phyloP scores from a whole-genome alignment of 176 grass and related monocot genomes.

The Paspalum notatum region DNA sequence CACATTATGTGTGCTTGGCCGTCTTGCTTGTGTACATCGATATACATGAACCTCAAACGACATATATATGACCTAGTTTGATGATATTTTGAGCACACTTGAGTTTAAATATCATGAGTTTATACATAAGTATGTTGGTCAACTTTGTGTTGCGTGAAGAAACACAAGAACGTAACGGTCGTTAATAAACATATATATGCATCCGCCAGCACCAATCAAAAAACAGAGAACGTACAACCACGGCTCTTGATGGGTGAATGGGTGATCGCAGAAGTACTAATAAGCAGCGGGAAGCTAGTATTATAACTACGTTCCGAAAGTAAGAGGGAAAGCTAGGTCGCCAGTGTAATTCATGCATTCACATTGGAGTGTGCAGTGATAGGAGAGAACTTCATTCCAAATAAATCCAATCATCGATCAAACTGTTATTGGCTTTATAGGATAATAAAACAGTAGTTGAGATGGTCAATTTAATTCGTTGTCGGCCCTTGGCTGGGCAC shows the following conservation, averaged over 20 bases:
- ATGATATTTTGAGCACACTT: not conserved
- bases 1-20: not conserved
- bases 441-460: too few relatives aligned
- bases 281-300: too few relatives aligned
- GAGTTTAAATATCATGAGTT: not conserved
- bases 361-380: not conserved
- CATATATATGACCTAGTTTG: not conserved
- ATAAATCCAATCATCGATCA: not conserved
- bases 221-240: not conserved
- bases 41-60: not conserved
- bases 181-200: not conserved
- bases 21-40: not conserved
- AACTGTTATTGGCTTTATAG: not conserved
- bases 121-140: not conserved
- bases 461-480: not conserved
- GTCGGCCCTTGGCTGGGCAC: not conserved
- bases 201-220: too few relatives aligned
- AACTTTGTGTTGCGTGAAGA: slow-evolving; percentile 20
- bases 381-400: not conserved
- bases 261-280: too few relatives aligned
- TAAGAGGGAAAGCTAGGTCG: too few relatives aligned
- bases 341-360: not conserved
- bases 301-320: too few relatives aligned
- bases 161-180: not conserved
- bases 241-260: too few relatives aligned